Evolutionary conservation across 139 green algal genomes (phyloP).

Genomic region (Closterium sp.): DNA sequence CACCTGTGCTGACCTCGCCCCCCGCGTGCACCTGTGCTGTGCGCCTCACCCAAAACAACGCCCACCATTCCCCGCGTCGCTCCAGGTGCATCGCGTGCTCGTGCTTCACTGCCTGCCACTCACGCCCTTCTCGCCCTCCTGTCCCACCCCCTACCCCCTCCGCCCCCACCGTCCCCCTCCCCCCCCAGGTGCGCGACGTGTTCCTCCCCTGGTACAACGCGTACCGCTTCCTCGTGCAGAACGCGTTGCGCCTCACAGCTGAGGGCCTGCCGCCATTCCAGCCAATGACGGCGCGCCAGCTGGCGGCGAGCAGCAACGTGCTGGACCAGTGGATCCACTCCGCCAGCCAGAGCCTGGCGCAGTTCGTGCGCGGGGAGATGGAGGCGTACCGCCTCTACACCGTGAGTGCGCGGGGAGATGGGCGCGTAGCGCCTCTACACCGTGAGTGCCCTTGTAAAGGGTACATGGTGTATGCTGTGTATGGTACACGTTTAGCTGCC

Average conservation of each 20-base stretch:
- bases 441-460: too few species aligned
- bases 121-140: too few species aligned
- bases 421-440: too few species aligned
- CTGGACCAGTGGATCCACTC: slow-evolving; percentile 89
- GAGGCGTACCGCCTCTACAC: slow-evolving; percentile 96
- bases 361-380: slow-evolving; percentile 91
- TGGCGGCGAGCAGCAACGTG: slow-evolving; percentile 67
- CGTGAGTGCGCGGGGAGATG: slow-evolving; percentile 9
- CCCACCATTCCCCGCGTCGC: too few species aligned
- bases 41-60: too few species aligned
- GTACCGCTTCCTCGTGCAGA: slow-evolving; percentile 82
- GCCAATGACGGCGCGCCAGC: neutral
- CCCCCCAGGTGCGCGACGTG: slow-evolving; percentile 79
- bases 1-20: too few species aligned
- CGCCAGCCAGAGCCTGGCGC: slow-evolving; percentile 70
- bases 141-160: too few species aligned
- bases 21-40: too few species aligned
- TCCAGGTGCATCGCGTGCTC: too few species aligned
- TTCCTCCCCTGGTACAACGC: slow-evolving; percentile 99
- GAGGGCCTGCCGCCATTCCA: slow-evolving; percentile 64
- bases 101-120: too few species aligned
- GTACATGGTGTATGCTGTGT: too few species aligned
- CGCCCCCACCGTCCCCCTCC: neutral
- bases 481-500: too few species aligned
- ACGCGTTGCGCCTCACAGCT: slow-evolving; percentile 72